Percentiles rank a stretch among this genome's conserved stretches.
Evolutionary conservation across 106 monocot species (phyloP).

Genomic region (Dendrobium catenatum): DNA sequence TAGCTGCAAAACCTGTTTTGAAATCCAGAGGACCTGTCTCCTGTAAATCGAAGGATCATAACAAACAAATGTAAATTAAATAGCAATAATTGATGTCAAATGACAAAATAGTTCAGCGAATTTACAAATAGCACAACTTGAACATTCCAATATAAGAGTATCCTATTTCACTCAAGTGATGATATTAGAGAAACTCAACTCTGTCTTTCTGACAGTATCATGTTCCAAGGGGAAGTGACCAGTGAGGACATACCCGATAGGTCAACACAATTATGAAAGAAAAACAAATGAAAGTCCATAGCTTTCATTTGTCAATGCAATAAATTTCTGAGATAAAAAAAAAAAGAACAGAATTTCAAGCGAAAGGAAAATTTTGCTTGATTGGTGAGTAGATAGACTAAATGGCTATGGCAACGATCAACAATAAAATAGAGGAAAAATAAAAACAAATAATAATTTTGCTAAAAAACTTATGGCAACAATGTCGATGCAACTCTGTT

Average conservation of each 20-base stretch:
- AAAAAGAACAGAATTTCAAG: no score
- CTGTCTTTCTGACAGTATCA: background rate
- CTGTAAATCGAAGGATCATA: conserved; percentile 28
- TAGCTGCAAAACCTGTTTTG: conserved; percentile 96
- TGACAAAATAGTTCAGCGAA: background rate
- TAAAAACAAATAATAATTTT: no score
- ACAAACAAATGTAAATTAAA: background rate
- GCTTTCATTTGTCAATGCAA: background rate
- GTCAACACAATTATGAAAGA: background rate
- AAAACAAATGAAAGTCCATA: background rate
- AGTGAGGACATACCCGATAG: background rate
- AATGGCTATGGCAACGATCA: no score
- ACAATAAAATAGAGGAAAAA: no score
- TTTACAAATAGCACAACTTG: background rate
- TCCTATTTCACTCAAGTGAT: background rate
- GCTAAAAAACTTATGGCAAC: no score
- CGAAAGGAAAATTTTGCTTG: no score
- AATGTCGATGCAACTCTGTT: no score
- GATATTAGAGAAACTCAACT: background rate
- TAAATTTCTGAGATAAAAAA: no score
- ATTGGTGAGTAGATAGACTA: no score
- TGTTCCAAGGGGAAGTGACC: background rate
- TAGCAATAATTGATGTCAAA: background rate
- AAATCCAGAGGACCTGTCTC: conserved; percentile 97
- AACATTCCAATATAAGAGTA: background rate